Base-by-base conservation (phyloP, 768 basidiomycete species). In the Thelephora ganbajun region DNA sequence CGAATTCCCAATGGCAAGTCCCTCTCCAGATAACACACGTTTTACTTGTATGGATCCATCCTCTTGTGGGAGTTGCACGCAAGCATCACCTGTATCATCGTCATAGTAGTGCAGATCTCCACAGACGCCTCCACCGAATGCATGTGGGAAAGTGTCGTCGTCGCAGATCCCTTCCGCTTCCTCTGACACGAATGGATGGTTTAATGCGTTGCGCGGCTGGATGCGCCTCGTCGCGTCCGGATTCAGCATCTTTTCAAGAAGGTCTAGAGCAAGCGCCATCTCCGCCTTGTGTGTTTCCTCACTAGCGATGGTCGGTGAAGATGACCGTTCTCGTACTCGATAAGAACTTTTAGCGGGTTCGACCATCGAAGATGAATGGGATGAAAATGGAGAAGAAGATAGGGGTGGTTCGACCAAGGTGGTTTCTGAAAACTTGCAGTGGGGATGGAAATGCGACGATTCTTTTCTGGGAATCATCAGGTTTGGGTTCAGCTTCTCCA, bases 161-260 rank as follows among this genome's bases (percentile, higher is more conserved):
- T 87, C 82, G 46, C 71, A 73, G 45, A 79, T 77, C 48, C 83
- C 80, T 30, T 70, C 72, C 2, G 54, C 56, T 26, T 65, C 69
- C 16, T 66, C 70, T 0, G 63, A 58, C 43, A 97, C 69, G 63
- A 96, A 97, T 0, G 76, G 72, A 57, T 97, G 92, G 49, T 74
- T 73, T 42, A 98, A 70, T 14, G 83, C 88, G 6, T 74, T 68
- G 14, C 72, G 70, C 2, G 93, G 88, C 3, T 87, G 90, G 48
- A 80, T 73, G 18, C 93, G 76, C 46, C 74, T 77, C 18, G 78
- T 80, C 6, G 81, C 78, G 57, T 92, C 88, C 1, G 86, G 78
- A 35, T 84, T 71, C 58, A 99, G 70, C 16, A 89, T 63, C 45
- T 69, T 64, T 50, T 81, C 79, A 33, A 92, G 72, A 11, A 99